phyloP scores from a whole-genome alignment of 1,284 basidiomycete species.

The Moesziomyces sp. region DNA sequence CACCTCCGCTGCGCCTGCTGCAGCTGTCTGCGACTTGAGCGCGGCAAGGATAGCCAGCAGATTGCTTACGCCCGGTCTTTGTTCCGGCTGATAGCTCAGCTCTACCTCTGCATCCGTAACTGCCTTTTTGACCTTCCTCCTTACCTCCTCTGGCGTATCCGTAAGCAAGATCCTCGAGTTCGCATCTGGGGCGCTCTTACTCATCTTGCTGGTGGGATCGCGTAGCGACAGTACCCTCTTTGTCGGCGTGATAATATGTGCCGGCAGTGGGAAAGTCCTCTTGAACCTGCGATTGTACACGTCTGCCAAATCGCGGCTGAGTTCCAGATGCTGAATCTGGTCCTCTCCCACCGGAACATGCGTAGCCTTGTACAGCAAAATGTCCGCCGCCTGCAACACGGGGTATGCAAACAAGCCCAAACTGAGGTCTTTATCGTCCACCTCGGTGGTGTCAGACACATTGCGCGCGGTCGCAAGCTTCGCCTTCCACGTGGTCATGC shows the following conservation, averaged over 20 bases:
- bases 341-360: slow-evolving; percentile 96
- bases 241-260: slow-evolving; percentile 78
- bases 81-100: slow-evolving; percentile 80
- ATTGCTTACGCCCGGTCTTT: slow-evolving; percentile 84
- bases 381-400: slow-evolving; percentile 91
- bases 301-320: slow-evolving; percentile 84
- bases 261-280: slow-evolving; percentile 77
- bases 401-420: slow-evolving; percentile 91
- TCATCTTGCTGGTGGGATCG: slow-evolving; percentile 91
- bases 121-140: slow-evolving; percentile 79
- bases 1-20: background rate
- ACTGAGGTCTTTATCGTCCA: slow-evolving; percentile 83
- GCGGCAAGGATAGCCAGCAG: slow-evolving; percentile 75
- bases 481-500: slow-evolving; percentile 97
- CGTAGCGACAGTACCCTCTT: slow-evolving; percentile 79
- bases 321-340: slow-evolving; percentile 91
- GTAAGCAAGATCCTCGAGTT: slow-evolving; percentile 88
- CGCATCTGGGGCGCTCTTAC: slow-evolving; percentile 84
- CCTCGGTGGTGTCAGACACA: slow-evolving; percentile 74
- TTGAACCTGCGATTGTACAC: slow-evolving; percentile 77
- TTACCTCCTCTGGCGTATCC: slow-evolving; percentile 76
- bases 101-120: slow-evolving; percentile 81
- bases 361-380: slow-evolving; percentile 88
- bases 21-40: slow-evolving; percentile 67
- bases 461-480: slow-evolving; percentile 80